These are phyloP conservation scores for Clavispora vitiphila DNA, from an alignment of 805 yeast genomes.

Conservation along the genomic window DNA sequence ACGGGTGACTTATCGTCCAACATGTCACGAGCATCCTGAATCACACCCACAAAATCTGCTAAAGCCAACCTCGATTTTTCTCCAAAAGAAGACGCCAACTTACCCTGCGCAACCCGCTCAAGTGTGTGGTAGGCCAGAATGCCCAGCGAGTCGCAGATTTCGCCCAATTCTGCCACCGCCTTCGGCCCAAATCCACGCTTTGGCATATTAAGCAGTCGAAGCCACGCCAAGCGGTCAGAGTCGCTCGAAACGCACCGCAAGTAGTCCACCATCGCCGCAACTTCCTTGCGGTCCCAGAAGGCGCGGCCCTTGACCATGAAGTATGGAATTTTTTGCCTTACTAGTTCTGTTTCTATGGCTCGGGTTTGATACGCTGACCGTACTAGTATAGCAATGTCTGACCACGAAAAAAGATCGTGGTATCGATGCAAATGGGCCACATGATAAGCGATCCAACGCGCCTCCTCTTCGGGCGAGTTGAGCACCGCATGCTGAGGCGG, in stretches of 20 bases:
- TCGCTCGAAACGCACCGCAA: constrained; percentile 57
- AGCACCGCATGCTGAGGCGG: constrained; percentile 45
- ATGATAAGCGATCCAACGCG: constrained; percentile 52
- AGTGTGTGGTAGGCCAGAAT: constrained; percentile 9
- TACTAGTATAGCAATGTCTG: constrained; percentile 71
- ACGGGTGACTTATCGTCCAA: not conserved
- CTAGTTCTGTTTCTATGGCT: constrained; percentile 59
- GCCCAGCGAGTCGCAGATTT: constrained; percentile 18
- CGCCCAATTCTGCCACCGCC: constrained; percentile 28
- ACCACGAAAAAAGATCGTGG: constrained; percentile 41
- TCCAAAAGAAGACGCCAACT: constrained; percentile 5
- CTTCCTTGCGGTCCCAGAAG: constrained; percentile 76
- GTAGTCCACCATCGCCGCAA: constrained; percentile 56
- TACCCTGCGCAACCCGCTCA: constrained; percentile 3
- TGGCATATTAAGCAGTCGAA: constrained; percentile 56
- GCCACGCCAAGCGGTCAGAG: constrained; percentile 54
- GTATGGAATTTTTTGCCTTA: constrained; percentile 55
- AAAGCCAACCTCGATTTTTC: constrained; percentile 16
- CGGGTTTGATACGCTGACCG: constrained; percentile 61
- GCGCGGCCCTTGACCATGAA: constrained; percentile 66
- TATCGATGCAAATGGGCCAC: constrained; percentile 43
- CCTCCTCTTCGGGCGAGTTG: constrained; percentile 47
- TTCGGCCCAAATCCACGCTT: constrained; percentile 64
- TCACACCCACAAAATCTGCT: constrained; percentile 20
- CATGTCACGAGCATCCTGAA: constrained; percentile 17